Percentiles rank a stretch among this genome's conserved stretches.
Evolutionary conservation across 768 basidiomycete species (phyloP).

Genomic region (Hypholoma fasciculare): DNA sequence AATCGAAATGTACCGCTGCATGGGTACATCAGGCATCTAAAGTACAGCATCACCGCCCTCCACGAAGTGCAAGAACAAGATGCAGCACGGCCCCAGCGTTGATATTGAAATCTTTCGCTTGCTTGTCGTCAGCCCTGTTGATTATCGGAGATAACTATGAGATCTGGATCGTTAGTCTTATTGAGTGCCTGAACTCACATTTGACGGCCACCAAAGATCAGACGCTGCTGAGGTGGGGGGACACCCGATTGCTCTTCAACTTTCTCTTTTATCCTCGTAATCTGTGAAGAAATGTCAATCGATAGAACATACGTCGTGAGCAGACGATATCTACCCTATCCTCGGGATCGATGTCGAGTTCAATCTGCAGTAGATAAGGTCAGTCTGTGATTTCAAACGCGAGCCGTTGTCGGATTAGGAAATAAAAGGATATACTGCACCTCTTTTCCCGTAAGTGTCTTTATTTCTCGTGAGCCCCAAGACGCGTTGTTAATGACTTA

Average conservation of each 20-base stretch:
- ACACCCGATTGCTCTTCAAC: slow-evolving; percentile 99
- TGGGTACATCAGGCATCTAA: slow-evolving; percentile 12
- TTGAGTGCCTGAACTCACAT: slow-evolving; percentile 56
- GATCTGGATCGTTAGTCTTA: not conserved
- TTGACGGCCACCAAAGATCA: slow-evolving; percentile 92
- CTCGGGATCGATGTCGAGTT: slow-evolving; percentile 90
- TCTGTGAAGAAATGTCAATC: slow-evolving; percentile 46
- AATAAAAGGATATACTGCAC: slow-evolving; percentile 37
- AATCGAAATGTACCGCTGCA: not conserved
- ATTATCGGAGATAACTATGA: slow-evolving; percentile 1
- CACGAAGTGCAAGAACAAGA: slow-evolving; percentile 93
- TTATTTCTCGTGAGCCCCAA: slow-evolving; percentile 1
- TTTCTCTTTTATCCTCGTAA: slow-evolving; percentile 93
- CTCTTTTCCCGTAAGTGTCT: slow-evolving; percentile 99
- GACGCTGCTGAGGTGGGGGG: slow-evolving; percentile 91
- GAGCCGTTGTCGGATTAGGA: not conserved
- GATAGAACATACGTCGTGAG: not conserved
- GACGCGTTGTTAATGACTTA: slow-evolving; percentile 1
- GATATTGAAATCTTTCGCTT: slow-evolving; percentile 82
- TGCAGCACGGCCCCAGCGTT: slow-evolving; percentile 86
- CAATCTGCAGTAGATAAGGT: slow-evolving; percentile 55
- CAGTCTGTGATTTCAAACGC: not conserved
- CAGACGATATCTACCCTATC: slow-evolving; percentile 58
- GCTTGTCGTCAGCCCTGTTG: slow-evolving; percentile 87
- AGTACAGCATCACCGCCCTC: slow-evolving; percentile 52